These are phyloP conservation scores for Venturia effusa DNA, from an alignment of 2,329 filamentous ascomycete species.

Conservation along the genomic window DNA sequence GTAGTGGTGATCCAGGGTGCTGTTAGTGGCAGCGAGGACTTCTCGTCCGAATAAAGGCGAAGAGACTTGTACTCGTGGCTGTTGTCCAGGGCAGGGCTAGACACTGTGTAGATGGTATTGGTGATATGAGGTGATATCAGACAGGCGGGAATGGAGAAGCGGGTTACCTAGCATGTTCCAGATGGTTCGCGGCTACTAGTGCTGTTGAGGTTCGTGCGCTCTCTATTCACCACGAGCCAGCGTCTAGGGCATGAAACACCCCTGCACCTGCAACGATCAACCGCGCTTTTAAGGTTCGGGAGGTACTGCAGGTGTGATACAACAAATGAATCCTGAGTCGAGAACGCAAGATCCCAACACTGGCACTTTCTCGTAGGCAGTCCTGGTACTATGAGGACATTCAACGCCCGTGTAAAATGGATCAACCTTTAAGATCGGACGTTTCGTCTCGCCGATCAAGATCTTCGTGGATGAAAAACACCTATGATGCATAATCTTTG, in stretches of 20 bases:
- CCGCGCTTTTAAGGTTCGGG: not conserved
- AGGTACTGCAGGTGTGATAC: not conserved
- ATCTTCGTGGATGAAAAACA: not conserved
- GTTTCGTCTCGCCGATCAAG: not conserved
- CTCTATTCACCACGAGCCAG: not conserved
- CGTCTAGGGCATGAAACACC: not conserved
- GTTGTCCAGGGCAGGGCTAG: not conserved
- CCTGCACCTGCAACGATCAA: not conserved
- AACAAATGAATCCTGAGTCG: not conserved
- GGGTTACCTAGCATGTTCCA: not conserved
- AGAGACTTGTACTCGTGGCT: not conserved
- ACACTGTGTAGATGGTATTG: not conserved
- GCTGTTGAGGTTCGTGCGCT: not conserved
- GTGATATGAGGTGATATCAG: not conserved
- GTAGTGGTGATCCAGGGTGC: not conserved
- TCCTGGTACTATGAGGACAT: not conserved
- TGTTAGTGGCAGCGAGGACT: not conserved
- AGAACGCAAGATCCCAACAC: not conserved
- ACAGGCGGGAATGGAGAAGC: slow-evolving; percentile 4
- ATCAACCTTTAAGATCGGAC: not conserved
- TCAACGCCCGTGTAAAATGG: not conserved
- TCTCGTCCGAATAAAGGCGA: not conserved
- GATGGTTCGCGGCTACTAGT: too few relatives aligned
- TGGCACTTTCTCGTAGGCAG: not conserved
- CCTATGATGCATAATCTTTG: not conserved